These are phyloP conservation scores for Chalaropsis thielavioides DNA, from an alignment of 2,329 filamentous ascomycete genomes.

Conservation along the genomic window DNA sequence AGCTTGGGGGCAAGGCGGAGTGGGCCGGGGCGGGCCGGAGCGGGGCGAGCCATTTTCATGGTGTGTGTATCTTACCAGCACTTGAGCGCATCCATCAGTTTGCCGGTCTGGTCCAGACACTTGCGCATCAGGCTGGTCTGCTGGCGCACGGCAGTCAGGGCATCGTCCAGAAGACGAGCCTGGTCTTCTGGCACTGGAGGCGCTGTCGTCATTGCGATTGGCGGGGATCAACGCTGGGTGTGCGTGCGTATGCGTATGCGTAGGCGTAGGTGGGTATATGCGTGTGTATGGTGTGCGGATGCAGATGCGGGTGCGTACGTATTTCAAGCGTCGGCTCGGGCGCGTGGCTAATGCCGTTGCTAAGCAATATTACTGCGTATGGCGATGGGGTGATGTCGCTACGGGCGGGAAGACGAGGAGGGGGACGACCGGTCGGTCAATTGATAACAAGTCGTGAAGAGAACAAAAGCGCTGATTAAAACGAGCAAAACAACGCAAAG, in stretches of 20 bases:
- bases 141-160: conserved; percentile 86
- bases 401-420: neutral
- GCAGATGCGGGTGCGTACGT: too few species aligned
- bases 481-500: neutral
- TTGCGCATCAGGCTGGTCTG: conserved; percentile 96
- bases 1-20: neutral
- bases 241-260: neutral
- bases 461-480: conserved; percentile 4
- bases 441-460: neutral
- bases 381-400: neutral
- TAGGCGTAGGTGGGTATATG: neutral
- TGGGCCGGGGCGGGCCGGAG: neutral
- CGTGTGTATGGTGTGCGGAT: too few species aligned
- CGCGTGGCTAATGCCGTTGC: neutral
- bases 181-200: conserved; percentile 56
- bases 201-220: conserved; percentile 34
- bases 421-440: neutral
- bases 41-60: neutral
- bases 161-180: conserved; percentile 92
- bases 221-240: neutral
- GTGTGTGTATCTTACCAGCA: conserved; percentile 61
- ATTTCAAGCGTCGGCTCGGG: neutral
- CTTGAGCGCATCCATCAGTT: conserved; percentile 99
- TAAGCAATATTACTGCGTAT: neutral
- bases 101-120: conserved; percentile 90